Percentiles rank a stretch among this genome's conserved stretches.
Conservation (phyloP, 2,329 filamentous ascomycete genomes). For the Cladosporium sp. region DNA sequence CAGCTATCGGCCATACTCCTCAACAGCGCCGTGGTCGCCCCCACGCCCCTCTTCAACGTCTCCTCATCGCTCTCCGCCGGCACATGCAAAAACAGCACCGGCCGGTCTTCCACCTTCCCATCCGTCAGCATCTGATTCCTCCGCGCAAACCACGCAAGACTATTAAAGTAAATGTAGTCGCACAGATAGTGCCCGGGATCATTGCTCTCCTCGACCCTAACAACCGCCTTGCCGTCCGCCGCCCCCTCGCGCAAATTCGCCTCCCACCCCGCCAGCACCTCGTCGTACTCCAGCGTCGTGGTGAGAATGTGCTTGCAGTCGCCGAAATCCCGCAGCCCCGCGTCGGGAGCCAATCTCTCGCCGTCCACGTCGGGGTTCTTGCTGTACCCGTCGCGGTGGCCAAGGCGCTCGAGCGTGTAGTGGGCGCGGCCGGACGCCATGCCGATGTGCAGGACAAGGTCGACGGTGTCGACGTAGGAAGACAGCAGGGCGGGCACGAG, state of each 20-base stretch:
- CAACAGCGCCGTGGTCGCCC: conserved; percentile 27
- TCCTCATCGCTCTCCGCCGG: conserved; percentile 31
- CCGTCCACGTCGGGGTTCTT: conserved; percentile 63
- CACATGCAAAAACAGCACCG: conserved; percentile 39
- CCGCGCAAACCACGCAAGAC: conserved; percentile 30
- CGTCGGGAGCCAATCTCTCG: conserved; percentile 23
- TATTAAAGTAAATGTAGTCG: conserved; percentile 40
- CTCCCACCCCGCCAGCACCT: conserved; percentile 25
- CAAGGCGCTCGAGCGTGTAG: conserved; percentile 66
- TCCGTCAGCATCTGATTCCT: conserved; percentile 18
- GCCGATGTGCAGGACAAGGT: conserved; percentile 71
- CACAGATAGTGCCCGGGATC: conserved; percentile 40
- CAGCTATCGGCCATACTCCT: conserved; percentile 31
- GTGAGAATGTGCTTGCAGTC: conserved; percentile 26
- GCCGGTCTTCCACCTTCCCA: conserved; percentile 19
- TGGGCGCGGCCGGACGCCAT: conserved; percentile 61
- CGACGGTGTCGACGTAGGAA: conserved; percentile 43
- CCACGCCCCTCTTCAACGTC: conserved; percentile 28
- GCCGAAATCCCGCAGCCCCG: conserved; percentile 19
- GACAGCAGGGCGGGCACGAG: conserved; percentile 59
- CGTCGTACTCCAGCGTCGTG: conserved; percentile 26
- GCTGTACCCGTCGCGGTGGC: conserved; percentile 64
- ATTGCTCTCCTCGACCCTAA: conserved; percentile 15
- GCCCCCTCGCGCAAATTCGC: conserved; percentile 21
- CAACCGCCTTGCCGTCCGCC: not conserved